Evolutionary conservation across 495 filamentous ascomycete genomes (phyloP).

Genomic region (Physcia stellaris): DNA sequence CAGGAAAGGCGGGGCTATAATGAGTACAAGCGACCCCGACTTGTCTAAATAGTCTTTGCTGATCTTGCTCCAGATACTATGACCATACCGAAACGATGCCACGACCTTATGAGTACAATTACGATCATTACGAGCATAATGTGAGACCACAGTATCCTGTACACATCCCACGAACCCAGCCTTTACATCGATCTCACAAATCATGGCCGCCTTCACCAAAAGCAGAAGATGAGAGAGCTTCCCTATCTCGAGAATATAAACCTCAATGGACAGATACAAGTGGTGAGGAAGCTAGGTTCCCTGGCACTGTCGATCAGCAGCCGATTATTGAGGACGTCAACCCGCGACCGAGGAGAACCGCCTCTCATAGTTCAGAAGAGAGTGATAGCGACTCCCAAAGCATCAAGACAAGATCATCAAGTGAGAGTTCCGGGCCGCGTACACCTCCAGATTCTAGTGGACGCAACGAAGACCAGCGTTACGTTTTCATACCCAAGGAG

Average conservation of each 20-base stretch:
- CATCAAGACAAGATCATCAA: conserved; percentile 21
- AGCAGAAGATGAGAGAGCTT: conserved; percentile 31
- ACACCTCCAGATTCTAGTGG: conserved; percentile 18
- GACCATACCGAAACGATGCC: conserved; percentile 1
- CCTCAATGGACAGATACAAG: conserved; percentile 21
- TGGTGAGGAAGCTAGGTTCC: conserved; percentile 25
- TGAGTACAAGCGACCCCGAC: background rate
- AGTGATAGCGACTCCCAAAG: no score
- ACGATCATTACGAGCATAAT: conserved; percentile 1
- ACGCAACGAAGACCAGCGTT: conserved; percentile 9
- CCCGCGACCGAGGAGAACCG: conserved; percentile 7
- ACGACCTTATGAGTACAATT: conserved; percentile 2
- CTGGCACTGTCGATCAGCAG: conserved; percentile 33
- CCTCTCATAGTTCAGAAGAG: no score
- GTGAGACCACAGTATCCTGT: background rate
- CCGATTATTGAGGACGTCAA: conserved; percentile 26
- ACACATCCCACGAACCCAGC: background rate
- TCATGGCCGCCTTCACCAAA: conserved; percentile 31
- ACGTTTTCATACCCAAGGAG: conserved; percentile 5
- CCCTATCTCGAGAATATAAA: conserved; percentile 30
- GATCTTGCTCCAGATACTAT: background rate
- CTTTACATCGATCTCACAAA: conserved; percentile 1
- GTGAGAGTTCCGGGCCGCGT: conserved; percentile 22
- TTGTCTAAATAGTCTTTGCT: background rate
- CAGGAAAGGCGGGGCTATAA: background rate